Base-by-base conservation (phyloP, 192 early-diverging fungal species). In the Umbelopsis sp. region DNA sequence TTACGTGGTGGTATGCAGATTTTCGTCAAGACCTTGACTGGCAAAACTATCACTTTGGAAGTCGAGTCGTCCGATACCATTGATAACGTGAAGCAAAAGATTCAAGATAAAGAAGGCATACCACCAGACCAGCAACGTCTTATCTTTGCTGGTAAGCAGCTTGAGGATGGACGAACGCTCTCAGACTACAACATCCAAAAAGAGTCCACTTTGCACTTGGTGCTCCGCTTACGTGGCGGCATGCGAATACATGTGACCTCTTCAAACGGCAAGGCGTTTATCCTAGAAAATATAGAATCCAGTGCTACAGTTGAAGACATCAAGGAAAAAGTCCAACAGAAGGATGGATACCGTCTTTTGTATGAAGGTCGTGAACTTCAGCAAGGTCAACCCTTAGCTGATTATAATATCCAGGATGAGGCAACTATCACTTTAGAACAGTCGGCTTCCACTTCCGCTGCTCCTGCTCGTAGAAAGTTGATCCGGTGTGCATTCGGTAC, bases 31-130 rank as follows among this genome's bases (percentile, higher is more conserved):
- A 92, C 94, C 31, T 86, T 97, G 20, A 97, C 96, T 50, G 96
- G 96, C 74, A 97, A 96, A 88, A 97, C 95, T 79, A 96, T 97
- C 83, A 97, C 96, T 78, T 83, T 97, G 38, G 96, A 94, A 80
- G 91, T 94, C 21, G 90, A 92, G 83, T 91, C 89, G 29, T 85
- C 83, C 22, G 91, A 93, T 78, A 85, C 82, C 67, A 92, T 94
- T 66, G 91, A 93, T 54, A 87, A 91, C 69, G 90, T 94, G 75
- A 94, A 94, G 84, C 72, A 80, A 65, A 96, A 97, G 91, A 95
- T 97, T 84, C 94, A 96, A 86, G 94, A 97, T 88, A 95, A 97
- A 88, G 95, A 97, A 83, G 94, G 91, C 71, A 93, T 92, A 47
- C 92, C 91, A 24, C 91, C 91, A 68, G 91, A 93, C 75, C 92